Evolutionary conservation across 345 rosid species (phyloP).

Genomic region (Eucalyptus regnans): DNA sequence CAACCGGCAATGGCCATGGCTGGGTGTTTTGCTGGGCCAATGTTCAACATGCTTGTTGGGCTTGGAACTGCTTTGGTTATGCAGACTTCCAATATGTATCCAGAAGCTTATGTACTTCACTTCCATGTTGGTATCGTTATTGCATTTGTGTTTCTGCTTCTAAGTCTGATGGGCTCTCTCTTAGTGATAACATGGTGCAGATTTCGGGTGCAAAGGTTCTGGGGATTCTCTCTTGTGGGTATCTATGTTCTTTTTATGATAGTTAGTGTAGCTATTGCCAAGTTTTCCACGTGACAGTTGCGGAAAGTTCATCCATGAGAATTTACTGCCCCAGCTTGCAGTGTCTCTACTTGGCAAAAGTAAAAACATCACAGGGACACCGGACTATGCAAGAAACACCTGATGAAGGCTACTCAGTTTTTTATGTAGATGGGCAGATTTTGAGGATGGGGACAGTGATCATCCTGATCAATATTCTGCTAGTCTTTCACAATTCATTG

Average conservation of each 20-base stretch:
- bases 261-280: constrained; percentile 58
- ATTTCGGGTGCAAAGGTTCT: constrained; percentile 79
- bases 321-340: not conserved
- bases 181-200: constrained; percentile 88
- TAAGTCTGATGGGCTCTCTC: constrained; percentile 90
- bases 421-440: not conserved
- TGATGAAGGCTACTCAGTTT: not conserved
- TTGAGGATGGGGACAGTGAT: not conserved
- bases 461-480: not conserved
- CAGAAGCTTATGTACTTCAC: constrained; percentile 63
- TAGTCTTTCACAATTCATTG: not conserved
- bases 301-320: not conserved
- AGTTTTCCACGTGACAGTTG: constrained; percentile 30
- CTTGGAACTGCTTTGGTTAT: constrained; percentile 76
- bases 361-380: not conserved
- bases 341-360: not conserved
- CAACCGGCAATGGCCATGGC: constrained; percentile 99
- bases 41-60: constrained; percentile 99
- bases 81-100: constrained; percentile 67
- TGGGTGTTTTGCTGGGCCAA: constrained; percentile 97
- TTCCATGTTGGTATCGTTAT: constrained; percentile 75
- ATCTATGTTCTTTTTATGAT: constrained; percentile 58
- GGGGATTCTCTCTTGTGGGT: constrained; percentile 96
- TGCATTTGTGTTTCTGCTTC: constrained; percentile 85
- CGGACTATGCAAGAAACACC: not conserved